phyloP scores from a whole-genome alignment of 257 asterid species.

The Datura wrightii region DNA sequence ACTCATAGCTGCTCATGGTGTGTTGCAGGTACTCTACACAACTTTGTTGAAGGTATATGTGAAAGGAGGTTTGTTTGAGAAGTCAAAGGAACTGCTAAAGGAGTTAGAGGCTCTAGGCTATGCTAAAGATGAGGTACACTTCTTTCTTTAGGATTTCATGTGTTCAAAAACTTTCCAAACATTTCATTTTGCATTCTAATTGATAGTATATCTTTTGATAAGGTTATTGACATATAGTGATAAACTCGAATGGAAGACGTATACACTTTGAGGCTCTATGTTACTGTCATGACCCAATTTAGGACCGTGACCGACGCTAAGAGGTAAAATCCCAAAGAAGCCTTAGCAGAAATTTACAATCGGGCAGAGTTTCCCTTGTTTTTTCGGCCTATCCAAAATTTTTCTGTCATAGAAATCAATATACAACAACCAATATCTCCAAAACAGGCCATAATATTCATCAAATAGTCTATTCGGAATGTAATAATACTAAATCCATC shows the following conservation, averaged over 20 bases:
- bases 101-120: conserved; percentile 80
- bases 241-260: not conserved
- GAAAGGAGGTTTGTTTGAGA: conserved; percentile 80
- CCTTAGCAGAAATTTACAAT: too few relatives aligned
- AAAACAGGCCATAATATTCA: too few relatives aligned
- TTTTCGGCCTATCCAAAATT: too few relatives aligned
- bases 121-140: conserved; percentile 86
- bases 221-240: conserved; percentile 17
- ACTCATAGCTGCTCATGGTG: not conserved
- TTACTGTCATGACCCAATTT: not conserved
- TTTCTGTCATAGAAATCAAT: too few relatives aligned
- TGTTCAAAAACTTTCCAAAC: conserved; percentile 24
- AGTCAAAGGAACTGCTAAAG: conserved; percentile 75
- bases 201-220: not conserved
- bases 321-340: too few relatives aligned
- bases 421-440: too few relatives aligned
- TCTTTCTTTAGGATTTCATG: not conserved
- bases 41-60: conserved; percentile 90
- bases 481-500: too few relatives aligned
- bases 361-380: too few relatives aligned
- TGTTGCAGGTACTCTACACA: conserved; percentile 77
- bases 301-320: too few relatives aligned
- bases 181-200: not conserved
- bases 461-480: too few relatives aligned
- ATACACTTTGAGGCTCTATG: not conserved